A percentile compares a stretch with the other conserved stretches of the same genome.
Conservation (phyloP, 148 eudicot species). For the Rhododendron williamsianum region DNA sequence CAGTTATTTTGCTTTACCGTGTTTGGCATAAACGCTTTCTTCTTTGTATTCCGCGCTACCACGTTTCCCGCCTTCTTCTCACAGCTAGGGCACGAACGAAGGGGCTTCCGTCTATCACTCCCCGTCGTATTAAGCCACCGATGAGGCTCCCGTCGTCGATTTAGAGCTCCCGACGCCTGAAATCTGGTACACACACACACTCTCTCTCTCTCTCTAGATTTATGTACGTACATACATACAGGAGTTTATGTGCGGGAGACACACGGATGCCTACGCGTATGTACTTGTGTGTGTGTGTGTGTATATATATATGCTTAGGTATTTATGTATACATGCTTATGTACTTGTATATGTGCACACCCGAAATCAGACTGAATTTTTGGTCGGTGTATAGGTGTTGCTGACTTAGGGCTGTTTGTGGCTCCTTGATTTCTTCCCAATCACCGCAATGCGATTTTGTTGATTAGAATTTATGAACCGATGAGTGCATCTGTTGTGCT, state of each 20-base stretch:
- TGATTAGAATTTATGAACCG: neutral
- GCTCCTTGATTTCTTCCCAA: neutral
- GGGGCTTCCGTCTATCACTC: neutral
- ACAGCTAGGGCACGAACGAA: neutral
- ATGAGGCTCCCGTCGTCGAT: neutral
- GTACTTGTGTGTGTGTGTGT: too few species aligned
- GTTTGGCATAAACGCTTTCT: too few species aligned
- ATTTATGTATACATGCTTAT: too few species aligned
- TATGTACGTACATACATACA: neutral
- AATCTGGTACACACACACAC: neutral
- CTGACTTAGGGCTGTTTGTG: neutral
- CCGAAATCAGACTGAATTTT: neutral
- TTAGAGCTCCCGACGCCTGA: neutral
- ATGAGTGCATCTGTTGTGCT: neutral
- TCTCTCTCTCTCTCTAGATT: neutral
- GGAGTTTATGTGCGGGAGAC: neutral
- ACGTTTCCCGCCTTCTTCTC: too few species aligned
- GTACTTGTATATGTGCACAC: neutral
- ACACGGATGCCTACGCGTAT: neutral
- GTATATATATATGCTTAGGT: too few species aligned
- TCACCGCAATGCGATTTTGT: neutral
- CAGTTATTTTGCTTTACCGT: too few species aligned
- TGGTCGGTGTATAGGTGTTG: neutral
- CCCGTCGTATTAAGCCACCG: neutral
- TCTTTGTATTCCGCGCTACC: too few species aligned